Conservation (phyloP, 1,284 basidiomycete genomes). For the Irpex sp. region DNA sequence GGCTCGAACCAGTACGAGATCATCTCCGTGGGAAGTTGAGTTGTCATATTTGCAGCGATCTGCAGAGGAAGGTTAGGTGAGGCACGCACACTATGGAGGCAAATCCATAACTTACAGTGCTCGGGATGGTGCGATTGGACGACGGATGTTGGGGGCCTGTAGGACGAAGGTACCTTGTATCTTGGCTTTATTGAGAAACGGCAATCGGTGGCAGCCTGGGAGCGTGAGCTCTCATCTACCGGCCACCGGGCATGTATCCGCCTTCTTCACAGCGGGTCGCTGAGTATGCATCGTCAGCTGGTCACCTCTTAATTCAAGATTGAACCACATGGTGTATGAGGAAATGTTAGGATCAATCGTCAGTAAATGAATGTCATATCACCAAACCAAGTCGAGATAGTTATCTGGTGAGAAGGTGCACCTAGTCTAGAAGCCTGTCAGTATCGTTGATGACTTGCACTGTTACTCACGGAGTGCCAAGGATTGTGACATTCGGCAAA, state of each 20-base stretch:
- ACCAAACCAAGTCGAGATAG: too few species aligned
- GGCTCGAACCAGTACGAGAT: constrained; percentile 16
- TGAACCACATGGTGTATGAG: not conserved
- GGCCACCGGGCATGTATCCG: not conserved
- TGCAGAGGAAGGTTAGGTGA: not conserved
- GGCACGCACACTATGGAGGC: too few species aligned
- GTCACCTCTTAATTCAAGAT: not conserved
- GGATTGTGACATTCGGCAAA: too few species aligned
- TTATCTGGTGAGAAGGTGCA: too few species aligned
- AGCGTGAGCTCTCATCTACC: not conserved
- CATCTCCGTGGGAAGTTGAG: constrained; percentile 46
- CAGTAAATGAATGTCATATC: too few species aligned
- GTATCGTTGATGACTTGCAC: too few species aligned
- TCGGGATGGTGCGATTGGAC: not conserved
- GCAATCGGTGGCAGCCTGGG: not conserved
- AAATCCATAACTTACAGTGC: not conserved
- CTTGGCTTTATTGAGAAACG: not conserved
- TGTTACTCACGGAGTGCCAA: too few species aligned
- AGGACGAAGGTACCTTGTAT: not conserved
- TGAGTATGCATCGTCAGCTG: not conserved
- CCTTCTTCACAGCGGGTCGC: not conserved
- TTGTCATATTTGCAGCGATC: not conserved
- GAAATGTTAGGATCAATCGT: too few species aligned
- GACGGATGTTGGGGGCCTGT: not conserved
- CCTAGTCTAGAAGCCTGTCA: too few species aligned